Conservation (phyloP, 1,139 yeast species). For the Geotrichum histeridarum region DNA sequence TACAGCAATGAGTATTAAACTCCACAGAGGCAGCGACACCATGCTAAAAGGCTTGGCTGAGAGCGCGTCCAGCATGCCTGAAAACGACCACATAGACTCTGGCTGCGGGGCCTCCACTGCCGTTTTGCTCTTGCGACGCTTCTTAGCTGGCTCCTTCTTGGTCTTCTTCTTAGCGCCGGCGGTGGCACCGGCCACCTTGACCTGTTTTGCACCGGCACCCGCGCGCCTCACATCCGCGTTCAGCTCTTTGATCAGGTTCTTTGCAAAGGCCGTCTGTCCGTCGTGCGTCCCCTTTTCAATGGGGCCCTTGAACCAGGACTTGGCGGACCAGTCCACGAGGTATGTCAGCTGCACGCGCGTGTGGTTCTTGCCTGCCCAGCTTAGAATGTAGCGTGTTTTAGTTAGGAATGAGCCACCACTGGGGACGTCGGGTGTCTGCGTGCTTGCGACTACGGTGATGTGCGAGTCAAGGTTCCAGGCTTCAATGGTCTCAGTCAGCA, state of each 20-base stretch:
- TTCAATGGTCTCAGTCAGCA: conserved; percentile 67
- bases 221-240: conserved; percentile 44
- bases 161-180: not conserved
- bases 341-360: conserved; percentile 65
- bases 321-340: conserved; percentile 80
- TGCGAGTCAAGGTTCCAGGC: conserved; percentile 54
- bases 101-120: not conserved
- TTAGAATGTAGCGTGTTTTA: conserved; percentile 55
- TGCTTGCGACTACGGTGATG: conserved; percentile 59
- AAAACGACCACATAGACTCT: not conserved
- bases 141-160: not conserved
- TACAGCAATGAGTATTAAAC: conserved; percentile 21
- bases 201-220: conserved; percentile 24
- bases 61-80: conserved; percentile 4
- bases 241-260: conserved; percentile 52
- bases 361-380: conserved; percentile 71
- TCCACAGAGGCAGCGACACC: conserved; percentile 25
- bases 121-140: not conserved
- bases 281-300: conserved; percentile 88
- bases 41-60: conserved; percentile 19
- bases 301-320: conserved; percentile 85
- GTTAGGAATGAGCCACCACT: conserved; percentile 80
- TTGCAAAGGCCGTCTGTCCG: conserved; percentile 76
- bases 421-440: conserved; percentile 92
- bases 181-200: conserved; percentile 22